A percentile compares a stretch with the other conserved stretches of the same genome.
Conservation (phyloP, 2,329 filamentous ascomycete genomes). For the Alternaria arborescens region DNA sequence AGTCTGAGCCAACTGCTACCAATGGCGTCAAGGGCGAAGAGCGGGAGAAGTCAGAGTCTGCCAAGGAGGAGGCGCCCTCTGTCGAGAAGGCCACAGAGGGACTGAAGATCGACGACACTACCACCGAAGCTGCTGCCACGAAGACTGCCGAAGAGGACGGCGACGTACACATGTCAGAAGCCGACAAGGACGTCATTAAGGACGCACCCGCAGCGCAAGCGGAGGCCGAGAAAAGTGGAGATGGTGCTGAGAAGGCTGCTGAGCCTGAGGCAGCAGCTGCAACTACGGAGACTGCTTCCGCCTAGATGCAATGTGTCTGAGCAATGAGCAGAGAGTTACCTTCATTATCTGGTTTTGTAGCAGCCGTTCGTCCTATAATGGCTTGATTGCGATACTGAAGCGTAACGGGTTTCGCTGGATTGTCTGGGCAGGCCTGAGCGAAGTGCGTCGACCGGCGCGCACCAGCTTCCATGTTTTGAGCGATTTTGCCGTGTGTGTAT, state of each 20-base stretch:
- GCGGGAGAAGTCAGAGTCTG: slow-evolving; percentile 50
- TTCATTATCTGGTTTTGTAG: not conserved
- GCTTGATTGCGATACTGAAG: slow-evolving; percentile 5
- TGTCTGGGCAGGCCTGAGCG: not conserved
- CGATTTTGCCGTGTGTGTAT: slow-evolving; percentile 13
- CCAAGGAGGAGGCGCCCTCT: slow-evolving; percentile 36
- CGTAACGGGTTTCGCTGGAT: not conserved
- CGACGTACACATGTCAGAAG: slow-evolving; percentile 39
- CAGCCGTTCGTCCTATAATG: not conserved
- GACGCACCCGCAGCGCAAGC: slow-evolving; percentile 29
- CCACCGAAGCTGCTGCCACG: slow-evolving; percentile 27
- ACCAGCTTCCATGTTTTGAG: slow-evolving; percentile 5
- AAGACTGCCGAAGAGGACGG: slow-evolving; percentile 35
- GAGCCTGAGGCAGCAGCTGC: slow-evolving; percentile 18
- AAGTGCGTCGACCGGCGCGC: not conserved
- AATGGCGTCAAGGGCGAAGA: slow-evolving; percentile 50
- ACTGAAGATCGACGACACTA: slow-evolving; percentile 32
- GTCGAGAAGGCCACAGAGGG: slow-evolving; percentile 47
- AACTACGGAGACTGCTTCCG: slow-evolving; percentile 9
- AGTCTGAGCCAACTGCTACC: slow-evolving; percentile 36
- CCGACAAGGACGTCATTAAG: slow-evolving; percentile 28
- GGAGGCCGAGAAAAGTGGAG: slow-evolving; percentile 20
- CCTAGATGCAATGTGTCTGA: slow-evolving; percentile 7
- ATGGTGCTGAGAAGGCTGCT: slow-evolving; percentile 19
- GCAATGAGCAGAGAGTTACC: not conserved